These are phyloP conservation scores for Candida hungchunana DNA, from an alignment of 805 yeast genomes.

Conservation along the genomic window DNA sequence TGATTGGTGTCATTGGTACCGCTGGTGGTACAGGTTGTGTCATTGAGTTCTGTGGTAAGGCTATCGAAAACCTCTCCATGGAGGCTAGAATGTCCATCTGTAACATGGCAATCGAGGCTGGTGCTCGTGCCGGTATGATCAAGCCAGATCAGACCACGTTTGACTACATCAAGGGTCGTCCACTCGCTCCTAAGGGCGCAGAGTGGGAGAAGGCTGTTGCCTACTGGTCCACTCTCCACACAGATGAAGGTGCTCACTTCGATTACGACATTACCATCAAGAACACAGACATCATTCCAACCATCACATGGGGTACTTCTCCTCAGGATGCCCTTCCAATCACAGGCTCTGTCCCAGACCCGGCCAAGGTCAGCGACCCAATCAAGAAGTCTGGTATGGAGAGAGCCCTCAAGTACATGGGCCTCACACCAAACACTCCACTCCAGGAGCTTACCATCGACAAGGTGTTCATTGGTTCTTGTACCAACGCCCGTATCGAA, in stretches of 20 bases:
- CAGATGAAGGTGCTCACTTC: conserved; percentile 88
- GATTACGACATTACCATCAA: conserved; percentile 79
- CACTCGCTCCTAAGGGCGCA: conserved; percentile 88
- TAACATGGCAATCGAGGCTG: conserved; percentile 98
- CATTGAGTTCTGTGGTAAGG: conserved; percentile 94
- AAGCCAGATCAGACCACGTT: conserved; percentile 90
- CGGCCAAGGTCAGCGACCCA: conserved; percentile 66
- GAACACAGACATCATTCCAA: conserved; percentile 86
- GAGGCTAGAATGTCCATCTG: conserved; percentile 99
- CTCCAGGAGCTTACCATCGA: conserved; percentile 73
- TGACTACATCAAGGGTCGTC: conserved; percentile 87
- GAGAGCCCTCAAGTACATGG: conserved; percentile 91
- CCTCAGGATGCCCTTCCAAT: conserved; percentile 98
- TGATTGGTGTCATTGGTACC: conserved; percentile 95
- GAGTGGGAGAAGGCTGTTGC: conserved; percentile 93
- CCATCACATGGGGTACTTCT: conserved; percentile 99
- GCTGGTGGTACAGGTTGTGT: conserved; percentile 99
- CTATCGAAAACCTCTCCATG: conserved; percentile 85
- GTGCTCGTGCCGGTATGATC: conserved; percentile 99
- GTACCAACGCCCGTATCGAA: conserved; percentile 97
- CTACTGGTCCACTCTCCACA: conserved; percentile 85
- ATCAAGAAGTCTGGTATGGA: conserved; percentile 79
- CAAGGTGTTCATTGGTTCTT: conserved; percentile 95
- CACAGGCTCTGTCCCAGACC: conserved; percentile 88
- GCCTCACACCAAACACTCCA: conserved; percentile 78